phyloP scores from a whole-genome alignment of 2,329 filamentous ascomycete genomes.

The Pseudogymnoascus verrucosus region DNA sequence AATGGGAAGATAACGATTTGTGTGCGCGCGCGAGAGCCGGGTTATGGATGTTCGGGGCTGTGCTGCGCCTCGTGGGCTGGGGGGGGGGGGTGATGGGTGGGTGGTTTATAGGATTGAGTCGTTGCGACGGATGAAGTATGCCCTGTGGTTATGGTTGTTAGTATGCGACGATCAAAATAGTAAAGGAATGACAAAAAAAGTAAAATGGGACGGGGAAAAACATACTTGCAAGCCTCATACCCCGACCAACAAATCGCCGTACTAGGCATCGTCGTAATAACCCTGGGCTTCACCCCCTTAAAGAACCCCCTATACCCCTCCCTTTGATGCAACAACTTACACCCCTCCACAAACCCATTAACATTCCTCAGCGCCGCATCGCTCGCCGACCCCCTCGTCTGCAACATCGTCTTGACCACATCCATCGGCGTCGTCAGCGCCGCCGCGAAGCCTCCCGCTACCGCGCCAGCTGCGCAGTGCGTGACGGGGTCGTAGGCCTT shows the following conservation, averaged over 20 bases:
- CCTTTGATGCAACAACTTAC: slow-evolving; percentile 45
- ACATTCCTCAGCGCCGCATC: slow-evolving; percentile 57
- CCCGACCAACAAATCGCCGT: slow-evolving; percentile 98
- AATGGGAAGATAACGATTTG: not conserved
- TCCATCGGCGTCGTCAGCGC: slow-evolving; percentile 94
- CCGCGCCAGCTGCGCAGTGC: slow-evolving; percentile 84
- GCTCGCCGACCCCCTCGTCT: slow-evolving; percentile 77
- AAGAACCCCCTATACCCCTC: slow-evolving; percentile 86
- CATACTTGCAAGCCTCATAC: slow-evolving; percentile 62
- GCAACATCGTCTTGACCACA: slow-evolving; percentile 94
- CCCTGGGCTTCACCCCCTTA: slow-evolving; percentile 81
- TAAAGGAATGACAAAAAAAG: not conserved
- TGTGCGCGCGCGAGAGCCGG: not conserved
- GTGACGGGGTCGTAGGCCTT: slow-evolving; percentile 86
- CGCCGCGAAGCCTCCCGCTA: slow-evolving; percentile 88
- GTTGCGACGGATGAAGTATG: slow-evolving; percentile 53
- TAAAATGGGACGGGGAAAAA: slow-evolving; percentile 14
- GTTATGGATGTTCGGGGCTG: no score
- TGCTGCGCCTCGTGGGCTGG: not conserved
- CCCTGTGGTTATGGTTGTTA: slow-evolving; percentile 35
- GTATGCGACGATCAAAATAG: slow-evolving; percentile 10
- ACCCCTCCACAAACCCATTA: slow-evolving; percentile 25
- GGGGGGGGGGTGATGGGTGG: not conserved
- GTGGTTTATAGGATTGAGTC: slow-evolving; percentile 26
- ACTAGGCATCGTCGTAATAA: slow-evolving; percentile 95